A percentile compares a stretch with the other conserved stretches of the same genome.
These are phyloP conservation scores for Podospora bellae-mahoneyi DNA, from an alignment of 495 filamentous ascomycete genomes.

Conservation along the genomic window DNA sequence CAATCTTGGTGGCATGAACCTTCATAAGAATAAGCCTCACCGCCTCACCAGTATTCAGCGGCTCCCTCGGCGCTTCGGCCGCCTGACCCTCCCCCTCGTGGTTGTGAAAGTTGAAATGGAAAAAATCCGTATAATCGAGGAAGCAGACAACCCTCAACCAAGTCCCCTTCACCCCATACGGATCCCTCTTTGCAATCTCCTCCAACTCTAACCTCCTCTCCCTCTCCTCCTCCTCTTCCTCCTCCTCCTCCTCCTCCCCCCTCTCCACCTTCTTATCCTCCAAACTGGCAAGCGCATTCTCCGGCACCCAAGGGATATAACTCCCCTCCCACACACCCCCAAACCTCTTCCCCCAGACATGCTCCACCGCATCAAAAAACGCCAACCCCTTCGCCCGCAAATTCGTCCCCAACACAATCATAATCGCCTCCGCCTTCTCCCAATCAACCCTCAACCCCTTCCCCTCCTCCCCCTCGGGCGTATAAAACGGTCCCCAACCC, in stretches of 20 bases:
- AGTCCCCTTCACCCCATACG: constrained; percentile 57
- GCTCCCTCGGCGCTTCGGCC: constrained; percentile 35
- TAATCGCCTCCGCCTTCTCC: constrained; percentile 66
- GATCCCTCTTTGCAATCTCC: constrained; percentile 48
- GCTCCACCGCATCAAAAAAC: constrained; percentile 40
- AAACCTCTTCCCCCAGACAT: constrained; percentile 52
- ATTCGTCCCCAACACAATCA: constrained; percentile 58
- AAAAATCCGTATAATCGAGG: constrained; percentile 61
- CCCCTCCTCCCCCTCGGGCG: constrained; percentile 42
- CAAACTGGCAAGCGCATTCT: neutral
- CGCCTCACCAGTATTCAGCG: constrained; percentile 55
- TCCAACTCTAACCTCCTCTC: constrained; percentile 7
- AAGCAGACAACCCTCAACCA: constrained; percentile 60
- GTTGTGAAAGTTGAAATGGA: constrained; percentile 55
- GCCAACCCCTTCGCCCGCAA: constrained; percentile 45
- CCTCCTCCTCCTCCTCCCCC: constrained; percentile 7
- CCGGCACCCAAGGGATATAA: constrained; percentile 32
- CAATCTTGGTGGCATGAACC: constrained; percentile 51
- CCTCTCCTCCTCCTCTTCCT: neutral
- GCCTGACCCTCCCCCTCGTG: constrained; percentile 28
- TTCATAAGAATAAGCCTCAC: constrained; percentile 63
- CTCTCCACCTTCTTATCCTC: constrained; percentile 13
- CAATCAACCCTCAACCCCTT: constrained; percentile 51
- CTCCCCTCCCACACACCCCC: constrained; percentile 49
- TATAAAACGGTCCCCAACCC: constrained; percentile 60